phyloP scores from a whole-genome alignment of 176 grass and related monocot genomes.

The Bonia amplexicaulis region DNA sequence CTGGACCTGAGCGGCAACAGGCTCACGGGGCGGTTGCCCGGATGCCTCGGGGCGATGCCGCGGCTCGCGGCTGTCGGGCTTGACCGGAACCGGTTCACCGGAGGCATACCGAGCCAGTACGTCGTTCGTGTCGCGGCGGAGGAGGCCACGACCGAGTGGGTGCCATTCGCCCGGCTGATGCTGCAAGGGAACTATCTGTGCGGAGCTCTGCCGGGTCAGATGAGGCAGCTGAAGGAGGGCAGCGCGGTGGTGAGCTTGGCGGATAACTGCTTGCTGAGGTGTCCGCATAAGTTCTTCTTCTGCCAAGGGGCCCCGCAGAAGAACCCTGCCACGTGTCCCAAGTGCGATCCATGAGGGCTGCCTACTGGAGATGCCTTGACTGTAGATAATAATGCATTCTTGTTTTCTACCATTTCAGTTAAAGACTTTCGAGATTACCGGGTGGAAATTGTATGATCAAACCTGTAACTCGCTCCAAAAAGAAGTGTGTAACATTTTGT shows the following conservation, averaged over 20 bases:
- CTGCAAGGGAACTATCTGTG: constrained; percentile 47
- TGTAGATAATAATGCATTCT: neutral
- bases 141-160: neutral
- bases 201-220: constrained; percentile 31
- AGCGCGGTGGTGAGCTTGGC: constrained; percentile 32
- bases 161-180: constrained; percentile 41
- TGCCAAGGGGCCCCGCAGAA: constrained; percentile 56
- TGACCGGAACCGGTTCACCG: constrained; percentile 54
- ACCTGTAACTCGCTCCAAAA: too few relatives aligned
- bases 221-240: constrained; percentile 43
- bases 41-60: constrained; percentile 35
- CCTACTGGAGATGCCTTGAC: neutral
- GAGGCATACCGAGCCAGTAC: constrained; percentile 40
- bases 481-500: too few relatives aligned
- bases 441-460: neutral
- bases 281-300: constrained; percentile 39
- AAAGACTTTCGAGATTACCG: neutral
- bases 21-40: constrained; percentile 28
- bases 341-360: constrained; percentile 23
- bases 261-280: constrained; percentile 51
- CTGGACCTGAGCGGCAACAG: constrained; percentile 49
- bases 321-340: constrained; percentile 22
- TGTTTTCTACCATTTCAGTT: too few relatives aligned
- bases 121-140: constrained; percentile 26
- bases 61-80: constrained; percentile 37